Conservation (phyloP, 257 asterid genomes). For the Solanum chmielewskii region DNA sequence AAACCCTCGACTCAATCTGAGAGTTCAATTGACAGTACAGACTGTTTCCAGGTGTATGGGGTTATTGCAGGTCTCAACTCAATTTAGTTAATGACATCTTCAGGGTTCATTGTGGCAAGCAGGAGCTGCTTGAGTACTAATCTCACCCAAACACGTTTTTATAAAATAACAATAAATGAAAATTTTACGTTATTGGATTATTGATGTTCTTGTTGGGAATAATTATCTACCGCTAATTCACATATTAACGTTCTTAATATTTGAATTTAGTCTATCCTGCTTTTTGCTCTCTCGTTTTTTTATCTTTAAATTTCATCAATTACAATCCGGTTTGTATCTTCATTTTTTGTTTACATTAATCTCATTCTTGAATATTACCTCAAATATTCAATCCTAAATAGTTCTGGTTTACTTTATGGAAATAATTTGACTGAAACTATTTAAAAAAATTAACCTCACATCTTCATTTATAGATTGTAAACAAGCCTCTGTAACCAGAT, state of each 20-base stretch:
- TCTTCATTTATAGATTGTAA: not conserved
- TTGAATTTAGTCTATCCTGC: not conserved
- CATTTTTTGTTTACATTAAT: not conserved
- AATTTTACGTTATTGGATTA: not conserved
- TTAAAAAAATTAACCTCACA: not conserved
- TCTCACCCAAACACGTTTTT: not conserved
- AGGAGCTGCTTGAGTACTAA: not conserved
- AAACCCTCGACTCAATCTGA: too few relatives aligned
- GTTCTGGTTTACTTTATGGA: not conserved
- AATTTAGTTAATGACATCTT: too few relatives aligned
- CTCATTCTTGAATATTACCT: not conserved
- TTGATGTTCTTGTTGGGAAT: not conserved
- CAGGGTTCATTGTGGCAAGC: too few relatives aligned
- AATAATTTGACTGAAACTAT: not conserved
- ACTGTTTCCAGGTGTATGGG: too few relatives aligned
- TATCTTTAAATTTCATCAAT: not conserved
- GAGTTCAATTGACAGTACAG: too few relatives aligned
- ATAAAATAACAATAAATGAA: not conserved
- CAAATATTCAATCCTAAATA: not conserved
- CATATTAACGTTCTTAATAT: not conserved
- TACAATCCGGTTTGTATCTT: not conserved
- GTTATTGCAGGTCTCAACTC: too few relatives aligned
- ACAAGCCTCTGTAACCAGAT: not conserved
- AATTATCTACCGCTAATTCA: not conserved
- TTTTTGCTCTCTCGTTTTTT: not conserved